Evolutionary conservation across 768 basidiomycete genomes (phyloP).

Genomic region (Russula abietina): DNA sequence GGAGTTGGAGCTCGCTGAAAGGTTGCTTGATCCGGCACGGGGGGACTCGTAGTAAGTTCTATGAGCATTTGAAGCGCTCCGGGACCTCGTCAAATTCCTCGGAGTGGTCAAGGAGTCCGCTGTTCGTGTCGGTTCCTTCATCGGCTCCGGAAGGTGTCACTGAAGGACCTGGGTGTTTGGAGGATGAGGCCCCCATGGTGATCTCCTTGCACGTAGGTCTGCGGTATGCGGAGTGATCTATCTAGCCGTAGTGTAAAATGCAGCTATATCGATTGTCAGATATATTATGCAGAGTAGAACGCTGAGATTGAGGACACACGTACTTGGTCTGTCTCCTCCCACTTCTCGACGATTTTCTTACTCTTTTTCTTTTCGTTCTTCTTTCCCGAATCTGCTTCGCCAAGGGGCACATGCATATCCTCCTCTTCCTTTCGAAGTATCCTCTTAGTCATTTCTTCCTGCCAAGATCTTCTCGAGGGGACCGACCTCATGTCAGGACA

Average conservation of each 20-base stretch:
- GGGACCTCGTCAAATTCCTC: constrained; percentile 85
- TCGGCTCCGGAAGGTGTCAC: constrained; percentile 20
- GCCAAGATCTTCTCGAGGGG: constrained; percentile 63
- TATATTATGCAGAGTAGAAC: not conserved
- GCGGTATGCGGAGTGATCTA: too few relatives aligned
- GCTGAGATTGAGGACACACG: too few relatives aligned
- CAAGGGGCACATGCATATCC: too few relatives aligned
- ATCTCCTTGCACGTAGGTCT: constrained; percentile 85
- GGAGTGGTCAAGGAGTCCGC: constrained; percentile 44
- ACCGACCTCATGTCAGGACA: constrained; percentile 82
- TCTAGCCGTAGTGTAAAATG: constrained; percentile 96
- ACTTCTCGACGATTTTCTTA: too few relatives aligned
- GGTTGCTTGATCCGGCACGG: too few relatives aligned
- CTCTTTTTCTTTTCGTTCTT: too few relatives aligned
- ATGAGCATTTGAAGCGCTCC: constrained; percentile 90
- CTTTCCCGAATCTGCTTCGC: too few relatives aligned
- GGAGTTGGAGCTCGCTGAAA: too few relatives aligned
- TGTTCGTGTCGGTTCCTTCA: constrained; percentile 27
- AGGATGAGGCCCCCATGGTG: constrained; percentile 35
- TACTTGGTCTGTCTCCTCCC: too few relatives aligned
- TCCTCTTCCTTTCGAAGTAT: too few relatives aligned
- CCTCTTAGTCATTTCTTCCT: constrained; percentile 24
- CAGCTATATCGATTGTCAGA: constrained; percentile 49
- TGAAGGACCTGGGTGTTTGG: constrained; percentile 25
- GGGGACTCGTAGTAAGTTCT: too few relatives aligned